phyloP scores from a whole-genome alignment of 495 filamentous ascomycete genomes.

The Talaromyces adpressus region DNA sequence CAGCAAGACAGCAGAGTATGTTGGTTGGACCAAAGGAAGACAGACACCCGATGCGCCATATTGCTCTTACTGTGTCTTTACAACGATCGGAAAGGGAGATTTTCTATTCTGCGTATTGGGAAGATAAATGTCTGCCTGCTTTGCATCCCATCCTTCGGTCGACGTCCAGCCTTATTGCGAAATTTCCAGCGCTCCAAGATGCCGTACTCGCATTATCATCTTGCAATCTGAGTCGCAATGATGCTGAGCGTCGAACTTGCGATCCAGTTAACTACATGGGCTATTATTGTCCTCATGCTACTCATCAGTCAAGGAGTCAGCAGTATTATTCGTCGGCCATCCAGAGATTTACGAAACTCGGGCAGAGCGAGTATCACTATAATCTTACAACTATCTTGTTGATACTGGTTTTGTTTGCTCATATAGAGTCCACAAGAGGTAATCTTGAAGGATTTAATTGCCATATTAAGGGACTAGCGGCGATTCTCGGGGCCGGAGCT shows the following conservation, averaged over 20 bases:
- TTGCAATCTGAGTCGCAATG: conserved; percentile 19
- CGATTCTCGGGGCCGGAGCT: not conserved
- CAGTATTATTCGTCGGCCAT: conserved; percentile 23
- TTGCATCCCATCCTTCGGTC: conserved; percentile 17
- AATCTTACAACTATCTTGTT: conserved; percentile 11
- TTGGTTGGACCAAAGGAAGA: not conserved
- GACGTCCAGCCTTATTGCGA: not conserved
- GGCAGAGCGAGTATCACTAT: conserved; percentile 1
- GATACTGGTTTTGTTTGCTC: conserved; percentile 18
- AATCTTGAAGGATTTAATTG: conserved; percentile 22
- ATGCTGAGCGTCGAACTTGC: conserved; percentile 11
- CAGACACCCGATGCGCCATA: not conserved
- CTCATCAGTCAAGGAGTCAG: conserved; percentile 21
- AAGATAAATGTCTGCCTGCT: conserved; percentile 18
- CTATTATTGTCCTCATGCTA: conserved; percentile 13
- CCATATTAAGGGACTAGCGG: conserved; percentile 17
- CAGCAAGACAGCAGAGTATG: not conserved
- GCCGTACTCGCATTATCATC: conserved; percentile 21
- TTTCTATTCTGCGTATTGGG: conserved; percentile 24
- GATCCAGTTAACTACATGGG: conserved; percentile 7
- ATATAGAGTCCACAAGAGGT: conserved; percentile 22
- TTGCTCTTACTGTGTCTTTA: conserved; percentile 15
- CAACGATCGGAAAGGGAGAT: conserved; percentile 20
- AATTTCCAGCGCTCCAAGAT: conserved; percentile 12
- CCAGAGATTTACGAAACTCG: conserved; percentile 10